Base-by-base conservation (phyloP, 495 filamentous ascomycete species). In the Xylaria longipes region DNA sequence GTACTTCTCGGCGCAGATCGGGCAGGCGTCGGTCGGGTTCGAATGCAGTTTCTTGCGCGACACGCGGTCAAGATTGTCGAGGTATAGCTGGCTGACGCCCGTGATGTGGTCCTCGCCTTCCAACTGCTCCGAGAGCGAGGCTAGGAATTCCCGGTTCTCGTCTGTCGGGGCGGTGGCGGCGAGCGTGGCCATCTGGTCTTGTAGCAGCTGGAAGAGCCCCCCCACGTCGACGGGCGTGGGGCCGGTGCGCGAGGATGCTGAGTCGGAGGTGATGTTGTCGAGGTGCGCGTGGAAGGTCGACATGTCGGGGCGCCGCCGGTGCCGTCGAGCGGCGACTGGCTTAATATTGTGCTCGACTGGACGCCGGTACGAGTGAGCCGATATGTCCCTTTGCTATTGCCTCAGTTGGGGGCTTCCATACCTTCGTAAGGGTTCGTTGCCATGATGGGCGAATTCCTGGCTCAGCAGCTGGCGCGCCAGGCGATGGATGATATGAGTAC, bases 301-400 rank as follows among this genome's bases (percentile, higher is more conserved):
- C 82, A 97, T 91, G 83, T 97, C 93, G 46, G 94, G 89, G 58
- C 93, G 92, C 62, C 90, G 90, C 50, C 82, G 83, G 37, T 82
- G 80, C 75, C 84, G 74, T 73, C 83, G 46, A 69, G 76, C 71
- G 65, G 82, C 73, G 39, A 77, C 56, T 71, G 77, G 70, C 67
- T 84, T 82, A 80, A 92, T 92, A 78, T 91, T 92, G 85, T 98
- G 95, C 80, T 97, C 95, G 78, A 95, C 94, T 97, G 74, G n/a
- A 43, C 70, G 50, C 2, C 29, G 12, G 52, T 43, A 52, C 60
- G 56, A 56, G 61, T 62, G 39, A 66, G 61, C 65, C 64, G 50
- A 29, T 20, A 11, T 9, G 17, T 6, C 22, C 50, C 69, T 73
- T 56, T 27, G 22, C 17, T 20, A 17, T 35, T 22, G 29, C 39